Percentiles rank a stretch among this genome's conserved stretches.
These are phyloP conservation scores for Daucus carota DNA, from an alignment of 129 eudicot species.

Conservation along the genomic window DH1_v3.0 NC_030383.2:60530001-60530500, in stretches of 20 bases:
- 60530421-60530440: conserved; percentile 13
- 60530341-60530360: conserved; percentile 40
- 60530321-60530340: conserved; percentile 37
- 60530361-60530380: conserved; percentile 32
- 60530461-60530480: conserved; percentile 37
- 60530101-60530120: conserved; percentile 49
- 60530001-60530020: conserved; percentile 11
- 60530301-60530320: conserved; percentile 40
- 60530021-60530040: neutral
- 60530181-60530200: conserved; percentile 34
- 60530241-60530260: conserved; percentile 30
- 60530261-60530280: conserved; percentile 33
- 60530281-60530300: conserved; percentile 37
- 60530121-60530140: conserved; percentile 26
- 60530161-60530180: conserved; percentile 35
- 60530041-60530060: neutral
- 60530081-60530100: conserved; percentile 48
- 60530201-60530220: conserved; percentile 52
- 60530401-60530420: conserved; percentile 13
- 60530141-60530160: conserved; percentile 40
- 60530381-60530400: conserved; percentile 19
- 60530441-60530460: conserved; percentile 25
- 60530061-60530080: conserved; percentile 43
- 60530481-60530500: conserved; percentile 54
- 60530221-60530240: conserved; percentile 59